Base-by-base conservation (phyloP, 2,329 filamentous ascomycete genomes). In the Talaromyces rugulosus region DNA sequence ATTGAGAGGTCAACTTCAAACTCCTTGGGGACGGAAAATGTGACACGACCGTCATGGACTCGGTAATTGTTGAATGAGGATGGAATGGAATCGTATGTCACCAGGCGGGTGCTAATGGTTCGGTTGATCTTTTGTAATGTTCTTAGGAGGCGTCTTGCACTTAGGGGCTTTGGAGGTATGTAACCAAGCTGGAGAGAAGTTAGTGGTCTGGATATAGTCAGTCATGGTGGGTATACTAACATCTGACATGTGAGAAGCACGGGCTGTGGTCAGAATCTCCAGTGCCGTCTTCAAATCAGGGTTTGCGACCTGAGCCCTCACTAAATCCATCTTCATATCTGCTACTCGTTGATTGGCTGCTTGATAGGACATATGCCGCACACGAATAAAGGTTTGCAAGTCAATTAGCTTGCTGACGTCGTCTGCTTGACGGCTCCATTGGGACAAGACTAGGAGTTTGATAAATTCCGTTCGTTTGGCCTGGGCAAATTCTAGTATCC, bases 1-100 rank as follows among this genome's bases (percentile, higher is more conserved):
- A 98, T 90, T 0, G 92, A 93, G 58, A 99, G 83, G 72, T 98
- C 95, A 23, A 98, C 86, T 74, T 98, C 94, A 69, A 97, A 97
- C 74, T 98, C 94, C 59, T 86, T 85, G 2, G 85, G 80, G 1
- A 98, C 90, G 54, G 81, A 85, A 74, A 99, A 99, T 0, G 92
- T 98, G 6, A 90, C 94, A 56, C 94, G 87, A n/a, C 96, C 95
- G 58, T 91, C 90, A 58, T 85, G 84, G 63, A 99, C 90, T 5
- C 82, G 83, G 77, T 92, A 98, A 63, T 90, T 83, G 68, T 84
- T 84, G 72, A 98, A 91, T 59, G 89, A 84, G n/a, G 80, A 77
- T 0, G 95, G 95, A 53, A 97, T 85, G 65, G 88, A 86, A 67
- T 98, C 93, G 63, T 96, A 85, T 14, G 97, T 80, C 61, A 91